These are phyloP conservation scores for Yamadazyma laniorum DNA, from an alignment of 805 yeast genomes.

Conservation along the genomic window DNA sequence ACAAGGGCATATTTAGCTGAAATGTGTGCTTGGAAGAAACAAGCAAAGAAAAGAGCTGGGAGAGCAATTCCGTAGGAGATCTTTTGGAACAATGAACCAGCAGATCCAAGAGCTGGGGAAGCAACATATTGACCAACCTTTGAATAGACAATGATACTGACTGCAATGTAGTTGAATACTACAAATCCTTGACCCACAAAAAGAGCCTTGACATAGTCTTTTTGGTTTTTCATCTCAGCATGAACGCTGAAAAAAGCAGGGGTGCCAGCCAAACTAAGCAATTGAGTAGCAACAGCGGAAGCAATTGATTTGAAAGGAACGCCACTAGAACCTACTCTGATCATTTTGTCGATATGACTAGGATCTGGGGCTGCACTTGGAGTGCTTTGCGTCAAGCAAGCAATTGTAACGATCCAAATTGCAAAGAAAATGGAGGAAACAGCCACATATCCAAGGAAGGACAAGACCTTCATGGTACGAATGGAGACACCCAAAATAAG, in stretches of 20 bases:
- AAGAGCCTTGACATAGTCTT: slow-evolving; percentile 10
- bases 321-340: slow-evolving; percentile 8
- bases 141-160: slow-evolving; percentile 12
- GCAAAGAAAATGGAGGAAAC: slow-evolving; percentile 6
- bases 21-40: slow-evolving; percentile 14
- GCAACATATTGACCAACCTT: slow-evolving; percentile 14
- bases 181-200: slow-evolving; percentile 13
- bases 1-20: slow-evolving; percentile 14
- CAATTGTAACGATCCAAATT: slow-evolving; percentile 13
- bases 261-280: slow-evolving; percentile 13
- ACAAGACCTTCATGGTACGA: slow-evolving; percentile 12
- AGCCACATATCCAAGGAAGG: slow-evolving; percentile 12
- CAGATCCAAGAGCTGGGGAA: slow-evolving; percentile 15
- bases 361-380: slow-evolving; percentile 11
- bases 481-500: slow-evolving; percentile 8
- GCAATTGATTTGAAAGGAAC: slow-evolving; percentile 8
- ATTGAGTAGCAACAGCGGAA: slow-evolving; percentile 11
- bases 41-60: slow-evolving; percentile 13
- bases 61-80: slow-evolving; percentile 12
- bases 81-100: slow-evolving; percentile 12
- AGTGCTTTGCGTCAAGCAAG: slow-evolving; percentile 11
- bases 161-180: slow-evolving; percentile 11
- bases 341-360: slow-evolving; percentile 9
- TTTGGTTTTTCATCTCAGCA: slow-evolving; percentile 14
- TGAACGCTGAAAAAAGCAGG: slow-evolving; percentile 12